Percentiles rank a stretch among this genome's conserved stretches.
phyloP scores from a whole-genome alignment of 1,284 basidiomycete genomes.

The Sphagnurus paluster region DNA sequence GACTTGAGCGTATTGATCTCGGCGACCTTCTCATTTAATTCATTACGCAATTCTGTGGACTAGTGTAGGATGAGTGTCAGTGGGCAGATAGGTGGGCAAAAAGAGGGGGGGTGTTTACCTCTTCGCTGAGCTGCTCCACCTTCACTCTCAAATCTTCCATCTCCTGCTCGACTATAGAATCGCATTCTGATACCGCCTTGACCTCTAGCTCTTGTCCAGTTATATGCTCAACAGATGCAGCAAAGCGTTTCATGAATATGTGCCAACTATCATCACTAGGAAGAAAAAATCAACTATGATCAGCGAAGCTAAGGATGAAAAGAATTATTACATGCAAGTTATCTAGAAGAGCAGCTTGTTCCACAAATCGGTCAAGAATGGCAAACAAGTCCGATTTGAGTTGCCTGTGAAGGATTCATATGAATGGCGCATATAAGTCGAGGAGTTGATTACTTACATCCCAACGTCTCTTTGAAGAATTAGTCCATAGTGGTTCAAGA shows the following conservation, averaged over 20 bases:
- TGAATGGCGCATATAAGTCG: neutral
- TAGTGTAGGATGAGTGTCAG: slow-evolving; percentile 27
- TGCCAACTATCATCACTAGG: slow-evolving; percentile 65
- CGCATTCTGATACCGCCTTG: slow-evolving; percentile 42
- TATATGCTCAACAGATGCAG: slow-evolving; percentile 63
- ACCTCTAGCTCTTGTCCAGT: slow-evolving; percentile 68
- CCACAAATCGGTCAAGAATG: slow-evolving; percentile 69
- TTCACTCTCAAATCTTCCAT: slow-evolving; percentile 58
- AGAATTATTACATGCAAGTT: slow-evolving; percentile 51
- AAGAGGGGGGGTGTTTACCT: slow-evolving; percentile 43
- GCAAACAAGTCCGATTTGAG: slow-evolving; percentile 63
- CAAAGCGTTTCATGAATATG: slow-evolving; percentile 60
- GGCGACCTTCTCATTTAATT: slow-evolving; percentile 59
- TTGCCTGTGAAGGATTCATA: slow-evolving; percentile 38
- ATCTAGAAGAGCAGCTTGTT: slow-evolving; percentile 57
- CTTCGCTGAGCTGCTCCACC: slow-evolving; percentile 62
- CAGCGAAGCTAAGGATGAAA: neutral
- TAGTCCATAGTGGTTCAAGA: slow-evolving; percentile 52
- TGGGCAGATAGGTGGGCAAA: neutral
- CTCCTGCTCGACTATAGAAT: slow-evolving; percentile 56
- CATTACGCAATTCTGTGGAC: slow-evolving; percentile 52
- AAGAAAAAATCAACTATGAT: neutral
- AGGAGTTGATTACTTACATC: slow-evolving; percentile 43
- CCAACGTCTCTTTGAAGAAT: slow-evolving; percentile 64
- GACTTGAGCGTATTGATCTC: slow-evolving; percentile 69